phyloP scores from a whole-genome alignment of 164 flowering plant species.

The Annona cherimola region DNA sequence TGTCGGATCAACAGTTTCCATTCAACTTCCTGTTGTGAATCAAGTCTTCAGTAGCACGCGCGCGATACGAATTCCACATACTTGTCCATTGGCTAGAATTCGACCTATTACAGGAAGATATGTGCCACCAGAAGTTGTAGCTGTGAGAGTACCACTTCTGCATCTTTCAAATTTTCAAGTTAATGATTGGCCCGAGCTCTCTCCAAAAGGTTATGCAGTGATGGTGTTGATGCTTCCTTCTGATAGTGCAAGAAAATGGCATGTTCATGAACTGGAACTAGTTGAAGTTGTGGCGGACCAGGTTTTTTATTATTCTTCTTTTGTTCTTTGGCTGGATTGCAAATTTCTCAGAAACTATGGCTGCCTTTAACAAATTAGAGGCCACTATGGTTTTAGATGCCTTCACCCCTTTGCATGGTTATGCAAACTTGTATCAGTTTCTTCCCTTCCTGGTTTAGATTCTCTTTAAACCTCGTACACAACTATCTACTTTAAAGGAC shows the following conservation, averaged over 20 bases:
- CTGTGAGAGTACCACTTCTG: conserved; percentile 70
- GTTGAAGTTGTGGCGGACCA: conserved; percentile 88
- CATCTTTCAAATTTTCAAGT: conserved; percentile 60
- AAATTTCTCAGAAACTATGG: not conserved
- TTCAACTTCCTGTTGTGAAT: conserved; percentile 48
- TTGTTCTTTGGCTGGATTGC: not conserved
- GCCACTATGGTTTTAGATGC: not conserved
- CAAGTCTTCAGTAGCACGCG: conserved; percentile 53
- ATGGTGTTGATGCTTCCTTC: conserved; percentile 70
- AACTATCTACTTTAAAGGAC: not conserved
- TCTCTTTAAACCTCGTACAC: not conserved
- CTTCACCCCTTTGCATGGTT: not conserved
- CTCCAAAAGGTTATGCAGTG: conserved; percentile 58
- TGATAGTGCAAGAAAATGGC: conserved; percentile 57
- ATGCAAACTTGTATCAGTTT: not conserved
- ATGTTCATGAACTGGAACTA: conserved; percentile 69
- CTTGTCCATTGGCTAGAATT: conserved; percentile 52
- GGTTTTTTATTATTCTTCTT: conserved; percentile 26
- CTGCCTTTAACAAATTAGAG: not conserved
- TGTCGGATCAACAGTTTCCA: conserved; percentile 45
- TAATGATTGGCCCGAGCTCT: conserved; percentile 59
- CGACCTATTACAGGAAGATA: conserved; percentile 45
- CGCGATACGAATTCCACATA: conserved; percentile 50
- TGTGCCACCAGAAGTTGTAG: conserved; percentile 63
- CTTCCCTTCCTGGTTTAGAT: not conserved